Evolutionary conservation across 225 moss, liverwort and hornwort genomes (phyloP).

Genomic region (Anthoceros angustus): DNA sequence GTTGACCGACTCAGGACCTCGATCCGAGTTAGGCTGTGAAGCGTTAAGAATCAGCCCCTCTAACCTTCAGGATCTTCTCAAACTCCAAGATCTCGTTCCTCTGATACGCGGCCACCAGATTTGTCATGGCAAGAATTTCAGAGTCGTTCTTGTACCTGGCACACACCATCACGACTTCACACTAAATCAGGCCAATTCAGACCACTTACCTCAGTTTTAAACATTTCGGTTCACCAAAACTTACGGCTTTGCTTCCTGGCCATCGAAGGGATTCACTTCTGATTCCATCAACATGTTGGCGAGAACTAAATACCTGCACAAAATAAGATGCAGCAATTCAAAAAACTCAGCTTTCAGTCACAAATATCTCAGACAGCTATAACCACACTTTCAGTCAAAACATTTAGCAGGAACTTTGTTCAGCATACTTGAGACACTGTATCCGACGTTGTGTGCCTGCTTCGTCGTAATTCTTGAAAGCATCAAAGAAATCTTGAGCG

Average conservation of each 20-base stretch:
- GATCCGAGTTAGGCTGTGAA: neutral
- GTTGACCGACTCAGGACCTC: neutral
- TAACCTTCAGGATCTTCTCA: slow-evolving; percentile 96
- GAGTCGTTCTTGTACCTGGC: slow-evolving; percentile 97
- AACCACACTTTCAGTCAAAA: neutral
- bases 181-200: neutral
- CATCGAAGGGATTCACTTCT: slow-evolving; percentile 95
- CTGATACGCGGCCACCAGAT: slow-evolving; percentile 96
- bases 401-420: neutral
- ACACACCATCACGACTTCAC: slow-evolving; percentile 2
- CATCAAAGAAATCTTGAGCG: slow-evolving; percentile 97
- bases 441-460: slow-evolving; percentile 98
- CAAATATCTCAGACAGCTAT: neutral
- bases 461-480: slow-evolving; percentile 99
- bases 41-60: neutral
- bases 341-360: neutral
- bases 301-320: slow-evolving; percentile 77
- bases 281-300: slow-evolving; percentile 99
- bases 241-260: slow-evolving; percentile 98
- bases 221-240: slow-evolving; percentile 15
- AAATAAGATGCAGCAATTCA: neutral
- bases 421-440: slow-evolving; percentile 92
- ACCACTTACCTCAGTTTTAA: neutral
- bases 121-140: slow-evolving; percentile 98
- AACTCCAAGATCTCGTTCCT: slow-evolving; percentile 99